Evolutionary conservation across 1,284 basidiomycete genomes (phyloP), one percentile per base, ranked within the genome.

Genomic region (Volvariella volvacea): DNA sequence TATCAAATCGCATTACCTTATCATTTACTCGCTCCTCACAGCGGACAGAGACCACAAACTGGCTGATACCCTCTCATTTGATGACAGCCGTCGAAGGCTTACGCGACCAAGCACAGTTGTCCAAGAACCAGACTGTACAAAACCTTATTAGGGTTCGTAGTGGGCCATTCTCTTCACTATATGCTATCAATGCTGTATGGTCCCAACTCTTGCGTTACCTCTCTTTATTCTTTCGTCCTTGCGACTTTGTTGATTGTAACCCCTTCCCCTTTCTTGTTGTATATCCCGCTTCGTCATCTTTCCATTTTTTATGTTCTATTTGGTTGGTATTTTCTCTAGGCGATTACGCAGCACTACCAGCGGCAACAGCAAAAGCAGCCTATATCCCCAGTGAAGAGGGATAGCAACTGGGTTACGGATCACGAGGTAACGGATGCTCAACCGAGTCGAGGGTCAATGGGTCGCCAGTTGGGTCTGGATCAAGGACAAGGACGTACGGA

Each of bases 61-160:
- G 75, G 76, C 63, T 56, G 32, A 54, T 71, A 12, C 72, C 77
- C 8, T 48, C 66, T 31, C 60, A 69, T 45, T 53, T 83, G 25
- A 49, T 64, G 10, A 54, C 64, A 22, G 58, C 62, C 17, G 56
- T 79, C 50, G 61, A 60, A 51, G 66, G 64, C 44, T 57, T 76
- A 21, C 61, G 66, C 51, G 51, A 52, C 16, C 54, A 64, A 40
- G 48, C 64, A 3, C 55, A 50, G 47, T 54, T 59, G 49, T 59
- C 66, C 51, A 53, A 58, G 22, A 53, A 50, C 44, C 52, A 51
- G 53, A 70, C 73, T 50, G 62, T 77, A 43, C 67, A 71, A 63
- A 66, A 62, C 52, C 67, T 79, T 46, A 76, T 77, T 48, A 81
- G 73, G 79, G 80, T 83, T 80, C 74, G 81, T 76, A 73, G 59